Evolutionary conservation across 805 yeast genomes (phyloP), one percentile per base, ranked within the genome.

Genomic region (Groenewaldozyma tartarivorans): DNA sequence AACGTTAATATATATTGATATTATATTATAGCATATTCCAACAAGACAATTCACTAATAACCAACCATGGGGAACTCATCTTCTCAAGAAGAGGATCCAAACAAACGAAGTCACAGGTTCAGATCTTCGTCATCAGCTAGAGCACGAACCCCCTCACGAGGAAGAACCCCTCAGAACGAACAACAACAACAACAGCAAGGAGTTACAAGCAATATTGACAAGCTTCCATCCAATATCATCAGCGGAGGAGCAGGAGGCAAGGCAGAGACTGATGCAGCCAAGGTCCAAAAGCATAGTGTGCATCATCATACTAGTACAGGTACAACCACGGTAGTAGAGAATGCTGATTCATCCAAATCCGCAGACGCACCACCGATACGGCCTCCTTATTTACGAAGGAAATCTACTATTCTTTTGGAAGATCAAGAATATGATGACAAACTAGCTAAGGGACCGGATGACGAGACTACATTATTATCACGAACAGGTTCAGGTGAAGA

Each of bases 351-450:
- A 4, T 4, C 38, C n/a, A 13, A 11, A 9, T 7, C 30, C 15
- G 27, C 38, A 20, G 20, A 17, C 19, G 15, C 20, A 11, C 15
- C 31, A 22, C 31, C 31, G 7, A 20, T 20, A 4, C 13, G 22
- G 11, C 26, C 5, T 13, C 52, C 50, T 3, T 36, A 36, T 17
- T 40, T 45, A 38, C 68, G 84, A 51, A 68, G 86, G 48, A 80
- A 79, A 58, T 79, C 88, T 2, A 81, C 92, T 0, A 51, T 83
- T 40, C 75, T 83, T 13, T 69, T 84, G 32, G 88, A 80, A 46
- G 87, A 80, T 45, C 90, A 81, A 22, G 52, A 46, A 13, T 49
- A 44, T 34, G 56, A 49, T 20, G 53, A 51, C 29, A 67, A 68
- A 34, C 83, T 77, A 27, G 63, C 64, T 47, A 80, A 75, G 39